Evolutionary conservation across 179 eudicot genomes (phyloP).

Genomic region (Drosera spatulata): DNA sequence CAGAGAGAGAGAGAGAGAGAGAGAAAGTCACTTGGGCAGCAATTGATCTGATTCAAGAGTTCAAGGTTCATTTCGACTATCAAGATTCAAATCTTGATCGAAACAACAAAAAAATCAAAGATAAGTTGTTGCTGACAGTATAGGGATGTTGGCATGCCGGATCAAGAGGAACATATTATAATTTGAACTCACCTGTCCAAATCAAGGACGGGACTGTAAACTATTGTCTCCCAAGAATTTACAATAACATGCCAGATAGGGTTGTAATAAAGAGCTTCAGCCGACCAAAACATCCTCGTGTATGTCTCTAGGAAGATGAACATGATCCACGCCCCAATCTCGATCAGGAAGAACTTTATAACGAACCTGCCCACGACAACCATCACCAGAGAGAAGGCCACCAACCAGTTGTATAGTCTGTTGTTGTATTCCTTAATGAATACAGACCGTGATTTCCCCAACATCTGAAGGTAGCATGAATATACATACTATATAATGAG

Average conservation of each 20-base stretch:
- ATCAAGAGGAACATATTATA: not conserved
- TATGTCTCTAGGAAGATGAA: slow-evolving; percentile 96
- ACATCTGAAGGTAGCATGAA: slow-evolving; percentile 47
- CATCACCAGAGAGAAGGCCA: slow-evolving; percentile 92
- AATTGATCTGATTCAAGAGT: too few relatives aligned
- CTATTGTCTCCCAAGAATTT: slow-evolving; percentile 80
- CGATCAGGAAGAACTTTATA: slow-evolving; percentile 71
- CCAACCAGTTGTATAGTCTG: slow-evolving; percentile 96
- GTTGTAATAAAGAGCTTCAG: slow-evolving; percentile 95
- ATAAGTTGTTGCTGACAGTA: too few relatives aligned
- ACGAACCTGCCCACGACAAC: slow-evolving; percentile 87
- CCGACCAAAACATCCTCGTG: slow-evolving; percentile 99
- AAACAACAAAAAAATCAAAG: too few relatives aligned
- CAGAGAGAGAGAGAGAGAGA: too few relatives aligned
- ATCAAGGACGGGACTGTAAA: slow-evolving; percentile 88
- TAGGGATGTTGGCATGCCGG: not conserved
- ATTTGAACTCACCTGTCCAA: slow-evolving; percentile 62
- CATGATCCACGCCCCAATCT: slow-evolving; percentile 93
- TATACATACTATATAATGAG: slow-evolving; percentile 1
- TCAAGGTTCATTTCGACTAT: too few relatives aligned
- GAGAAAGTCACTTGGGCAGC: too few relatives aligned
- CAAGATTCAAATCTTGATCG: too few relatives aligned
- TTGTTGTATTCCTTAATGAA: slow-evolving; percentile 96
- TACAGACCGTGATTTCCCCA: slow-evolving; percentile 69
- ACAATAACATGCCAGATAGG: slow-evolving; percentile 89